Conservation (phyloP, 371 early-diverging fungal species). For the Funneliformis caledonium region DNA sequence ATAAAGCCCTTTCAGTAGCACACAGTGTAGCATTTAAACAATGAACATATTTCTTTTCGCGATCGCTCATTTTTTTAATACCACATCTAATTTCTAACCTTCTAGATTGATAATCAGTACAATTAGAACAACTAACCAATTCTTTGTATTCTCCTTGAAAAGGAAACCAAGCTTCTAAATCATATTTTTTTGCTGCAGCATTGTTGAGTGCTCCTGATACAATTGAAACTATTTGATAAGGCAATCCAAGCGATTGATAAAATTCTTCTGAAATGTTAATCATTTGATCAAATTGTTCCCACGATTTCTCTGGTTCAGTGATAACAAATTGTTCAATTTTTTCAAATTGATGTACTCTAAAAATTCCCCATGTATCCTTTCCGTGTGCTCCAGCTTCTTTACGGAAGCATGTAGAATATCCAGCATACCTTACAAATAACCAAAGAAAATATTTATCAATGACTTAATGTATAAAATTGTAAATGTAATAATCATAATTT, state of each 20-base stretch:
- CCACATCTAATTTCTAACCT: slow-evolving; percentile 98
- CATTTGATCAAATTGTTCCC: slow-evolving; percentile 99
- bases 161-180: slow-evolving; percentile 99
- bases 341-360: slow-evolving; percentile 99
- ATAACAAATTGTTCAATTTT: slow-evolving; percentile 99
- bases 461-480: neutral
- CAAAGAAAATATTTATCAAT: slow-evolving; percentile 57
- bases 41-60: slow-evolving; percentile 98
- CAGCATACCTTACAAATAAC: slow-evolving; percentile 74
- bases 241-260: slow-evolving; percentile 93
- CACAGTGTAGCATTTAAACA: slow-evolving; percentile 99
- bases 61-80: slow-evolving; percentile 94
- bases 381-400: slow-evolving; percentile 99
- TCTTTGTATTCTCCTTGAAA: slow-evolving; percentile 98
- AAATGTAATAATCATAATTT: slow-evolving; percentile 34
- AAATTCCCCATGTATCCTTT: slow-evolving; percentile 99
- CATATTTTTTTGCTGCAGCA: slow-evolving; percentile 99
- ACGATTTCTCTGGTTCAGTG: slow-evolving; percentile 95
- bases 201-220: slow-evolving; percentile 98
- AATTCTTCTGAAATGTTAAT: slow-evolving; percentile 94
- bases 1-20: slow-evolving; percentile 98
- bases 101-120: slow-evolving; percentile 98
- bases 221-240: slow-evolving; percentile 96
- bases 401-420: slow-evolving; percentile 99
- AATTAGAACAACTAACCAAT: slow-evolving; percentile 99